These are phyloP conservation scores for Candida dubliniensis DNA, from an alignment of 1,139 yeast species.

Conservation along the genomic window DNA sequence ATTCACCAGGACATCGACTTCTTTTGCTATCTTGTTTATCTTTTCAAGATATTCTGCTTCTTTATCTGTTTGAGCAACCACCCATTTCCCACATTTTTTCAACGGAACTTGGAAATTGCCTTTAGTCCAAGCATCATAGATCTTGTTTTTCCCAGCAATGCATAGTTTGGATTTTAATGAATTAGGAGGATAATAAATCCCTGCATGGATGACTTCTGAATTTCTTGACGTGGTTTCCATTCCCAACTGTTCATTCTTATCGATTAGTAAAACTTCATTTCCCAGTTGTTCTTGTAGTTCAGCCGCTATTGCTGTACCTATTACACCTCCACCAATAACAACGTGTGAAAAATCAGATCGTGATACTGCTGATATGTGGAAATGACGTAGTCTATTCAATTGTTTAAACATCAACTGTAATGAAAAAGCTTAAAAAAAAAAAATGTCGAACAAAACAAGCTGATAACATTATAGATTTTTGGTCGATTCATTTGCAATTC, in stretches of 20 bases:
- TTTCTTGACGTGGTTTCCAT: conserved; percentile 83
- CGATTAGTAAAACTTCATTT: conserved; percentile 61
- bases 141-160: conserved; percentile 66
- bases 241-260: conserved; percentile 65
- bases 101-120: conserved; percentile 52
- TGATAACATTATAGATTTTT: too few species aligned
- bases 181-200: conserved; percentile 72
- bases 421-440: neutral
- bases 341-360: conserved; percentile 69
- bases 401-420: neutral
- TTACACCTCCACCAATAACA: conserved; percentile 85
- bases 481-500: too few species aligned
- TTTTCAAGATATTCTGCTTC: conserved; percentile 61
- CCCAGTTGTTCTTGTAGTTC: conserved; percentile 50
- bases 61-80: conserved; percentile 73
- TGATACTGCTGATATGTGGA: conserved; percentile 5
- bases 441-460: too few species aligned
- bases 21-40: conserved; percentile 52
- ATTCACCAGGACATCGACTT: conserved; percentile 58
- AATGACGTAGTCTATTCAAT: conserved; percentile 3
- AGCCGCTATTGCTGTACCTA: conserved; percentile 81
- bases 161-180: conserved; percentile 71
- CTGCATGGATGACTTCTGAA: conserved; percentile 93
- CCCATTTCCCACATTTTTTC: conserved; percentile 78
- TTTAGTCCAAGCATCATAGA: conserved; percentile 48